Evolutionary conservation across 2,329 filamentous ascomycete genomes (phyloP).

Genomic region (Trichophyton schoenleinii): DNA sequence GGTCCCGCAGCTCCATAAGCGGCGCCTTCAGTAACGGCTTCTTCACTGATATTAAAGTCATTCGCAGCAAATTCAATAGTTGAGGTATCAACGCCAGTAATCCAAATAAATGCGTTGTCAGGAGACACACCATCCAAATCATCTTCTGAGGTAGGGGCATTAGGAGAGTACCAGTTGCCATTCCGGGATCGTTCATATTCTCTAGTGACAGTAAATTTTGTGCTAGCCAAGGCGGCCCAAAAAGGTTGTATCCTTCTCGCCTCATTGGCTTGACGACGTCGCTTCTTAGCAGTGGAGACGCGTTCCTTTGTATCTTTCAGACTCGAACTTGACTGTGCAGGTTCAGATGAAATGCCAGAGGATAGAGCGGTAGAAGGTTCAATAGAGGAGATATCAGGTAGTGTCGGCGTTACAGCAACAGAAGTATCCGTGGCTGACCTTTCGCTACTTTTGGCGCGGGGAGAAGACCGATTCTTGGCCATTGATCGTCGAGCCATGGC

Average conservation of each 20-base stretch:
- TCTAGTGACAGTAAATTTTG: constrained; percentile 91
- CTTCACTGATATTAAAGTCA: constrained; percentile 24
- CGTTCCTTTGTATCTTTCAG: constrained; percentile 43
- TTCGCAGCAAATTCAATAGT: constrained; percentile 37
- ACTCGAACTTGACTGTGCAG: constrained; percentile 31
- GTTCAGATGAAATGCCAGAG: constrained; percentile 30
- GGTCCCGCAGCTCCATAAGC: constrained; percentile 37
- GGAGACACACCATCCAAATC: constrained; percentile 31
- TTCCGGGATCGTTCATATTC: constrained; percentile 67
- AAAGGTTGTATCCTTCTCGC: constrained; percentile 82
- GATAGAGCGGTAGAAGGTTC: constrained; percentile 30
- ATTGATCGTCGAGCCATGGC: constrained; percentile 37
- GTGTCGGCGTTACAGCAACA: constrained; percentile 31
- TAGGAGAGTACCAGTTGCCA: constrained; percentile 13
- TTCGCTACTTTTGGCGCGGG: constrained; percentile 30
- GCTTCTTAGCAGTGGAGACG: constrained; percentile 59
- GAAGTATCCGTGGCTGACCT: constrained; percentile 35
- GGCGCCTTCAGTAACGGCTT: constrained; percentile 13
- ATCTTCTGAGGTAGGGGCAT: constrained; percentile 29
- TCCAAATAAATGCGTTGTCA: constrained; percentile 36
- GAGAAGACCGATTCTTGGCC: constrained; percentile 33
- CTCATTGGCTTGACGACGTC: constrained; percentile 80
- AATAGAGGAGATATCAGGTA: constrained; percentile 32
- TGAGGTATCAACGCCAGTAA: constrained; percentile 35
- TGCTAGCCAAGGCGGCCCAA: constrained; percentile 88